Percentiles rank a stretch among this genome's conserved stretches.
These are phyloP conservation scores for Nakazawaea anatomiae DNA, from an alignment of 805 yeast species.

Conservation along the genomic window DNA sequence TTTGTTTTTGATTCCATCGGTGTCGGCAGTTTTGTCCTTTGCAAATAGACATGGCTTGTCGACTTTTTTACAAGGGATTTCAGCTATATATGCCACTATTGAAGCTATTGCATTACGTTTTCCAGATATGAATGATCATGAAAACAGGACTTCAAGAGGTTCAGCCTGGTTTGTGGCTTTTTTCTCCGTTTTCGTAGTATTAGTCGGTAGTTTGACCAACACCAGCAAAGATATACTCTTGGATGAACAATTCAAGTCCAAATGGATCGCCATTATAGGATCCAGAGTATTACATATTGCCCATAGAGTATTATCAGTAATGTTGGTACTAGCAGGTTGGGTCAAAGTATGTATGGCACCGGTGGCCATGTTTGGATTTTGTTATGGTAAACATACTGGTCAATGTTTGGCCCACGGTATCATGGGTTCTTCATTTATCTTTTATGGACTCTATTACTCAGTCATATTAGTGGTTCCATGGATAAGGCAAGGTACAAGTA, in stretches of 20 bases:
- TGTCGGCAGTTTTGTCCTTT: slow-evolving; percentile 47
- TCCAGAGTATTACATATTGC: slow-evolving; percentile 24
- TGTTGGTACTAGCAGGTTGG: slow-evolving; percentile 60
- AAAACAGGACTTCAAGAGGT: slow-evolving; percentile 61
- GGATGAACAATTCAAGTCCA: slow-evolving; percentile 22
- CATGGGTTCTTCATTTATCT: slow-evolving; percentile 86
- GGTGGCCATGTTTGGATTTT: slow-evolving; percentile 80
- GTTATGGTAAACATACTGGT: slow-evolving; percentile 78
- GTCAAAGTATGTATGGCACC: slow-evolving; percentile 77
- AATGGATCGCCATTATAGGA: slow-evolving; percentile 31
- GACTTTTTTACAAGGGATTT: slow-evolving; percentile 37
- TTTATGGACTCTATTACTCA: slow-evolving; percentile 68
- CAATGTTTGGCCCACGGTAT: slow-evolving; percentile 97
- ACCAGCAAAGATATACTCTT: slow-evolving; percentile 42
- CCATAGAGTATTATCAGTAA: slow-evolving; percentile 42
- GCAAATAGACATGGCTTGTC: slow-evolving; percentile 45
- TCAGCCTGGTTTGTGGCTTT: slow-evolving; percentile 58
- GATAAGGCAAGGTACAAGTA: slow-evolving; percentile 47
- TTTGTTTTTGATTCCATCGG: slow-evolving; percentile 49
- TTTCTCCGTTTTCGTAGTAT: slow-evolving; percentile 39
- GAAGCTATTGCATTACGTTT: slow-evolving; percentile 56
- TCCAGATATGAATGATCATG: slow-evolving; percentile 61
- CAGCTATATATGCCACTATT: slow-evolving; percentile 44
- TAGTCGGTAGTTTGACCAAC: slow-evolving; percentile 48
- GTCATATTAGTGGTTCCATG: slow-evolving; percentile 69